Evolutionary conservation across 1,284 basidiomycete species (phyloP).

Genomic region (Heterobasidion irregulare): DNA sequence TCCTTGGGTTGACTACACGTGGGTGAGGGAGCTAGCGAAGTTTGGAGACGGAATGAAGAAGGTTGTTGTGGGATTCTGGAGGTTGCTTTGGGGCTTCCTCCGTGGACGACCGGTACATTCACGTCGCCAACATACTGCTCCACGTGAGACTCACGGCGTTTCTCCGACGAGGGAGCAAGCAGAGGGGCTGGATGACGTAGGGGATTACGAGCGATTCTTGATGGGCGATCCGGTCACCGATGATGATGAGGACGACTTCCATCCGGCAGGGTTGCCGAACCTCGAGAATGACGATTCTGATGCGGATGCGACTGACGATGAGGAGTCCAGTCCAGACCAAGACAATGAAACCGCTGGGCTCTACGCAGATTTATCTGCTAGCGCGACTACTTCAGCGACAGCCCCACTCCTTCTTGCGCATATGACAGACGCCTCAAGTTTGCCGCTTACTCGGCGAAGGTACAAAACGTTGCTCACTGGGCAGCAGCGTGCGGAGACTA

Average conservation of each 20-base stretch:
- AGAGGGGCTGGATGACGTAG: slow-evolving; percentile 7
- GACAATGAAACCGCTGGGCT: slow-evolving; percentile 29
- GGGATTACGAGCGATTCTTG: slow-evolving; percentile 50
- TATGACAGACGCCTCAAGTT: slow-evolving; percentile 28
- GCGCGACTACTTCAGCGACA: slow-evolving; percentile 19
- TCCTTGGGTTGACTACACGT: slow-evolving; percentile 33
- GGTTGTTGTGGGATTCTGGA: slow-evolving; percentile 29
- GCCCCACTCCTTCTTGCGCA: slow-evolving; percentile 43
- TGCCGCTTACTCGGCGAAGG: slow-evolving; percentile 38
- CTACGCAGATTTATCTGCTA: slow-evolving; percentile 34
- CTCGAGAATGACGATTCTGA: slow-evolving; percentile 8
- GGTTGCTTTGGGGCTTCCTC: slow-evolving; percentile 17
- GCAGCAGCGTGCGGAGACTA: not conserved
- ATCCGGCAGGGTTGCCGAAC: slow-evolving; percentile 12
- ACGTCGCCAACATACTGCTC: not conserved
- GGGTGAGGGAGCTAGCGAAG: slow-evolving; percentile 36
- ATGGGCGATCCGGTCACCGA: slow-evolving; percentile 55
- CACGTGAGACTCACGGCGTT: not conserved
- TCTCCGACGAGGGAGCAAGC: not conserved
- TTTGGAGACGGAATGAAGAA: slow-evolving; percentile 26
- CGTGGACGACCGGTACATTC: slow-evolving; percentile 8
- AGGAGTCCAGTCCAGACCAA: slow-evolving; percentile 15
- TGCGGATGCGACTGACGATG: slow-evolving; percentile 13
- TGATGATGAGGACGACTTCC: slow-evolving; percentile 47
- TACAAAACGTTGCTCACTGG: slow-evolving; percentile 24